These are phyloP conservation scores for Bisporella sp. DNA, from an alignment of 2,329 filamentous ascomycete species.

Conservation along the genomic window DNA sequence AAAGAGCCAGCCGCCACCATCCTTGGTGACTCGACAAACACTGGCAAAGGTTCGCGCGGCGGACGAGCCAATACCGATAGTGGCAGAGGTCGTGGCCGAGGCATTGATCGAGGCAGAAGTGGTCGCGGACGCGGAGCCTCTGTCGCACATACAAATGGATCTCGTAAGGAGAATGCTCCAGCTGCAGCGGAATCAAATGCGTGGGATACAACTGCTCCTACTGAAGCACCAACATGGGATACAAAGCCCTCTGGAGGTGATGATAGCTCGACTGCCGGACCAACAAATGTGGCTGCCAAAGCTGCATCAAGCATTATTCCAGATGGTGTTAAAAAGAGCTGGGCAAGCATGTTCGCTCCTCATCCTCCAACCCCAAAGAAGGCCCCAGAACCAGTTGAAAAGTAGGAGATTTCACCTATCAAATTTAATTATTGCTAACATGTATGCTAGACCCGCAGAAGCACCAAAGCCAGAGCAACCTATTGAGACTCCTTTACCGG, in stretches of 20 bases:
- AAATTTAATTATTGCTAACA: constrained; percentile 14
- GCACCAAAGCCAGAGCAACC: constrained; percentile 36
- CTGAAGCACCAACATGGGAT: constrained; percentile 33
- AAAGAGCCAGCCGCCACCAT: constrained; percentile 46
- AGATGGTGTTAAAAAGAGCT: constrained; percentile 48
- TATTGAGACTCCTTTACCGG: constrained; percentile 37
- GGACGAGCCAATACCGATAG: constrained; percentile 52
- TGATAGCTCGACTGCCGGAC: constrained; percentile 27
- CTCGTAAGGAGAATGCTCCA: constrained; percentile 49
- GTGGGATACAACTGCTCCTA: constrained; percentile 45
- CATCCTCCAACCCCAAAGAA: constrained; percentile 46
- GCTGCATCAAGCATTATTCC: constrained; percentile 30
- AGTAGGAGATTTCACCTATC: constrained; percentile 16
- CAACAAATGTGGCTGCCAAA: constrained; percentile 30
- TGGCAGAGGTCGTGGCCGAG: constrained; percentile 53
- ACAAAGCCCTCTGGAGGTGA: constrained; percentile 26
- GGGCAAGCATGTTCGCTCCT: constrained; percentile 69
- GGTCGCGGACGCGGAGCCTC: constrained; percentile 57
- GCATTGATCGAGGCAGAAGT: constrained; percentile 52
- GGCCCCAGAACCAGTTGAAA: constrained; percentile 35
- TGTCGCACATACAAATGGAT: constrained; percentile 53
- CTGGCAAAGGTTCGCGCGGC: constrained; percentile 46
- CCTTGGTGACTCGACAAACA: constrained; percentile 41
- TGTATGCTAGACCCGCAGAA: constrained; percentile 19
- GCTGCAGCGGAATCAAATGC: constrained; percentile 61